Base-by-base conservation (phyloP, 306 rosid species). In the Glycine soja region DNA sequence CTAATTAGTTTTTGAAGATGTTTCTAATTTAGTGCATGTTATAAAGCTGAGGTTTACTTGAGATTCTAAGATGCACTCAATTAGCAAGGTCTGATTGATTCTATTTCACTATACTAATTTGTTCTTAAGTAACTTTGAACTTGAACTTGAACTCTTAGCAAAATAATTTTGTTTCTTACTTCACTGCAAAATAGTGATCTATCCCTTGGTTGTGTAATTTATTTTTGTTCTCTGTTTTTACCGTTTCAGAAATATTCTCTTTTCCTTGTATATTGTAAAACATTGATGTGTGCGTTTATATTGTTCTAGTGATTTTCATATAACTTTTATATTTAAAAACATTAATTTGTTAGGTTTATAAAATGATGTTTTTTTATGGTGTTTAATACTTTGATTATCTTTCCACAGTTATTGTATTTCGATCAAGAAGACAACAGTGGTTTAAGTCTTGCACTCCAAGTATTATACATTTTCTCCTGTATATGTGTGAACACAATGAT, bases 391-490 rank as follows among this genome's bases (percentile, higher is more conserved):
- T 53, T 15, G 61, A 18, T 72, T 89, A 1, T 45, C 66, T 46
- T 85, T 81, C 77, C 92, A 96, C 93, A 96, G 99, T 88, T 93
- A 70, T 61, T 96, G 75, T 90, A 92, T 87, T 96, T 96, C 80
- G 97, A 96, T 84, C 97, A 80, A 79, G 99, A 91, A 75, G 97
- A 88, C 77, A 92, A 74, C 57, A 87, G 93, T 63, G 99, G 99
- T 80, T 81, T 96, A 82, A 92, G 98, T 81, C 97, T 96, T 78
- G 95, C 95, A 57, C 87, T 96, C 75, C 99, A 96, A 97, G 99
- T 96, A 89, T 58, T 79, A 47, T 65, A 32, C 84, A 45, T 67
- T 85, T 42, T 79, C 43, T 56, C n/a, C 36, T 79, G 16, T 64
- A 8, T 53, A 56, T 80, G 52, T 57, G 43, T 40, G n/a, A 67